These are phyloP conservation scores for Chlorencoelia australis DNA, from an alignment of 2,329 filamentous ascomycete genomes.

Conservation along the genomic window DNA sequence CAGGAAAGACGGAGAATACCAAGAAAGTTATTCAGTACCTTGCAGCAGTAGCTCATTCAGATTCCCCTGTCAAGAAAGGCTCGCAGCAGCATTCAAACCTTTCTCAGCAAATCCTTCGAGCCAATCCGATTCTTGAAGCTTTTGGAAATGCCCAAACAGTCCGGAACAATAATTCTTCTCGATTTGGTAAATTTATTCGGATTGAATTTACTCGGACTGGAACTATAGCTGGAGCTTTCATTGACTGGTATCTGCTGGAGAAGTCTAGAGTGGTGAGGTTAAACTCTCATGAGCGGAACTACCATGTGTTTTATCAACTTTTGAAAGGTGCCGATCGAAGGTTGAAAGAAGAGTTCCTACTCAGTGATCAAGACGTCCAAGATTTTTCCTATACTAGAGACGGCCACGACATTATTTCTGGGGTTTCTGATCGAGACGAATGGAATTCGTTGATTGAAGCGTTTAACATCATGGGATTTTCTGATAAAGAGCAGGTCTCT, in stretches of 20 bases:
- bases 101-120: constrained; percentile 90
- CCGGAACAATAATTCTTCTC: constrained; percentile 94
- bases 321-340: constrained; percentile 68
- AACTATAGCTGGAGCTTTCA: constrained; percentile 89
- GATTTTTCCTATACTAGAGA: constrained; percentile 88
- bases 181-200: constrained; percentile 97
- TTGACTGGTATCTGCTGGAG: constrained; percentile 96
- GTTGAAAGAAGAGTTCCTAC: constrained; percentile 66
- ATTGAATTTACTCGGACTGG: constrained; percentile 87
- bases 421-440: constrained; percentile 82
- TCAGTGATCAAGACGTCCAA: constrained; percentile 65
- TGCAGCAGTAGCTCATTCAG: constrained; percentile 81
- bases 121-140: constrained; percentile 93
- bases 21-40: constrained; percentile 99
- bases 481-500: constrained; percentile 68
- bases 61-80: constrained; percentile 56
- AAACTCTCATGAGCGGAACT: constrained; percentile 83
- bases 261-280: constrained; percentile 94
- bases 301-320: constrained; percentile 95
- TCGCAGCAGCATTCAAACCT: constrained; percentile 68
- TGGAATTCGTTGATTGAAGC: constrained; percentile 88
- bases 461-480: constrained; percentile 89
- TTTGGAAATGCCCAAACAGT: constrained; percentile 98
- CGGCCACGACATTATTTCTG: constrained; percentile 83
- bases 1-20: constrained; percentile 97